phyloP scores from a whole-genome alignment of 2,329 filamentous ascomycete species.

The Aspergillus bombycis region DNA sequence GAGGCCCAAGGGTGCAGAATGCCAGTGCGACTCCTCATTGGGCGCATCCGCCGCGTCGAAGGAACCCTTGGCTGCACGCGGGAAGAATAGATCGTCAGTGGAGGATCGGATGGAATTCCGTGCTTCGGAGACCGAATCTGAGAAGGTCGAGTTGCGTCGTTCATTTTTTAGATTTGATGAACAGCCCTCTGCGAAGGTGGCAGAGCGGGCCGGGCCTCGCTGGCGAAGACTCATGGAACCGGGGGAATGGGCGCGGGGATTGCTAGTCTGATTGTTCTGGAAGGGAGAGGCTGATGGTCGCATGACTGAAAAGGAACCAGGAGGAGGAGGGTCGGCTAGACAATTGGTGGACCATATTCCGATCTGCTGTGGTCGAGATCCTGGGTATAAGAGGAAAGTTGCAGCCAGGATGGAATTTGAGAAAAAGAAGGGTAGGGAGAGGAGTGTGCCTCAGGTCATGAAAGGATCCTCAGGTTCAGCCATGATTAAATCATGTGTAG shows the following conservation, averaged over 20 bases:
- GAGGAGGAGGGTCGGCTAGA: background rate
- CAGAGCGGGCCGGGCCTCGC: slow-evolving; percentile 38
- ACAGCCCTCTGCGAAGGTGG: slow-evolving; percentile 40
- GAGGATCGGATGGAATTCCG: slow-evolving; percentile 66
- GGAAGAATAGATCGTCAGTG: slow-evolving; percentile 69
- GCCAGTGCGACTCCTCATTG: slow-evolving; percentile 68
- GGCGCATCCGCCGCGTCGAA: slow-evolving; percentile 34
- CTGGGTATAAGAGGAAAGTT: background rate
- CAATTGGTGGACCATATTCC: background rate
- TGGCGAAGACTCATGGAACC: slow-evolving; percentile 36
- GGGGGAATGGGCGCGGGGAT: slow-evolving; percentile 17
- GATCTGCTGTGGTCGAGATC: background rate
- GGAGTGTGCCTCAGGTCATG: background rate
- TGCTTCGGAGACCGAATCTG: slow-evolving; percentile 72
- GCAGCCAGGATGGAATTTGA: background rate
- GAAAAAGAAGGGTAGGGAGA: background rate
- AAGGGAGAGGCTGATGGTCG: slow-evolving; percentile 22
- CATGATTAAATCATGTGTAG: background rate
- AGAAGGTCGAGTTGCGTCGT: slow-evolving; percentile 76
- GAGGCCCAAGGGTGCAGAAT: slow-evolving; percentile 79
- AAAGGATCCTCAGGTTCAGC: background rate
- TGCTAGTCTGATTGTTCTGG: slow-evolving; percentile 17
- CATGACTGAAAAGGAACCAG: background rate
- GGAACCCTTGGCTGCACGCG: slow-evolving; percentile 49
- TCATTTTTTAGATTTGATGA: slow-evolving; percentile 42